phyloP scores from a whole-genome alignment of 306 rosid species.

The Medicago ruthenica region DNA sequence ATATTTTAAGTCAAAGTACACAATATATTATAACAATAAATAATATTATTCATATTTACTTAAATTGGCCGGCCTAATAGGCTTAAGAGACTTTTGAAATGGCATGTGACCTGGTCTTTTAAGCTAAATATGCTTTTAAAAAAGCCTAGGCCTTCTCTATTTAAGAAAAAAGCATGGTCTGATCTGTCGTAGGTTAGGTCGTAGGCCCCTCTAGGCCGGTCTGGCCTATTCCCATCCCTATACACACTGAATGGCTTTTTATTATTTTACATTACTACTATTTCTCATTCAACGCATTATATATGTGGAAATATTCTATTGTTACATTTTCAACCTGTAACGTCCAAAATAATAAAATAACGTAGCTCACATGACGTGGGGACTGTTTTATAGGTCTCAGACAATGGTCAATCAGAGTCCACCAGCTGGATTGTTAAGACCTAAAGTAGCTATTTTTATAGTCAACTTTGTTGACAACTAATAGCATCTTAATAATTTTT shows the following conservation, averaged over 20 bases:
- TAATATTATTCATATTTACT: too few relatives aligned
- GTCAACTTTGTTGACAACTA: conserved; percentile 12
- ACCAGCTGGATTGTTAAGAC: conserved; percentile 43
- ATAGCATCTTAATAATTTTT: conserved; percentile 39
- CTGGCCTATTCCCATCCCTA: too few relatives aligned
- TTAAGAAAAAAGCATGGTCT: too few relatives aligned
- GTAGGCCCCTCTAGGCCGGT: too few relatives aligned
- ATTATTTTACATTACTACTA: not conserved
- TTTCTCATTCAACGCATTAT: not conserved
- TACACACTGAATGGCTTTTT: not conserved
- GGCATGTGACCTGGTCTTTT: too few relatives aligned
- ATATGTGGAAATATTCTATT: conserved; percentile 25
- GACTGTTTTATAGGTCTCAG: conserved; percentile 24
- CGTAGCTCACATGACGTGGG: conserved; percentile 1
- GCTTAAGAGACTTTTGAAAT: too few relatives aligned
- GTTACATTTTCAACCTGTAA: conserved; percentile 25
- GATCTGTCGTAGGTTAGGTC: too few relatives aligned
- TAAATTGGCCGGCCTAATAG: too few relatives aligned
- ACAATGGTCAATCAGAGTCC: conserved; percentile 55
- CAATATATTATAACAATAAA: too few relatives aligned
- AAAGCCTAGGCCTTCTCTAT: too few relatives aligned
- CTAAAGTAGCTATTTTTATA: conserved; percentile 12
- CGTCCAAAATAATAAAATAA: conserved; percentile 19
- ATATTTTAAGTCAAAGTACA: too few relatives aligned
- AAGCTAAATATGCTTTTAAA: too few relatives aligned